phyloP scores from a whole-genome alignment of 2,329 filamentous ascomycete genomes.

The Fusarium euwallaceae region DNA sequence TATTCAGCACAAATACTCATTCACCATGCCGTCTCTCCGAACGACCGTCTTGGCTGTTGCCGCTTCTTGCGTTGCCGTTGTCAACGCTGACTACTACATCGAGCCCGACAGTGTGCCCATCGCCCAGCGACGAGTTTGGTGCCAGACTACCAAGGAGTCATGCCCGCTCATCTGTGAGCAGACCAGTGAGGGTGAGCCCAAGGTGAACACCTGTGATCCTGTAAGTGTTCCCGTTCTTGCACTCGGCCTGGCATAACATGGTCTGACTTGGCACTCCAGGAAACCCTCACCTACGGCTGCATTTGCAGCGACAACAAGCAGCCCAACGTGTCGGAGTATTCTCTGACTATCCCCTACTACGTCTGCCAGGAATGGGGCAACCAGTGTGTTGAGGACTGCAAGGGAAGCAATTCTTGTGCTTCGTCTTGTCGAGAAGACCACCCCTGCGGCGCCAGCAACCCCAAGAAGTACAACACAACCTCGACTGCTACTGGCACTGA shows the following conservation, averaged over 20 bases:
- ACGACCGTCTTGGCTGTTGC: constrained; percentile 67
- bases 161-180: constrained; percentile 83
- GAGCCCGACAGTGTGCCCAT: constrained; percentile 71
- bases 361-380: constrained; percentile 79
- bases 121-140: constrained; percentile 71
- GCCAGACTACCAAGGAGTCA: constrained; percentile 69
- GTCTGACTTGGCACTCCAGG: constrained; percentile 51
- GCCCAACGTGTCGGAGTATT: constrained; percentile 83
- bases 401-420: constrained; percentile 68
- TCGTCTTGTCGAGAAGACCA: constrained; percentile 72
- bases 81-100: constrained; percentile 71
- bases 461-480: constrained; percentile 70
- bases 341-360: constrained; percentile 82
- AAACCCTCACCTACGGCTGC: constrained; percentile 76
- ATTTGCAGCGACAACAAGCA: constrained; percentile 75
- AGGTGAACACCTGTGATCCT: constrained; percentile 76
- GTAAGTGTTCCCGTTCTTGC: constrained; percentile 58
- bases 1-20: constrained; percentile 14
- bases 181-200: constrained; percentile 61
- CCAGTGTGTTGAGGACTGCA: constrained; percentile 74
- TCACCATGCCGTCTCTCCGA: constrained; percentile 68
- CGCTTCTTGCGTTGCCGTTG: constrained; percentile 62
- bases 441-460: constrained; percentile 79
- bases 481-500: constrained; percentile 54
- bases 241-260: background rate